Evolutionary conservation across 2,329 filamentous ascomycete species (phyloP), one percentile per base, ranked within the genome.

Genomic region (Exophiala alcalophila): DNA sequence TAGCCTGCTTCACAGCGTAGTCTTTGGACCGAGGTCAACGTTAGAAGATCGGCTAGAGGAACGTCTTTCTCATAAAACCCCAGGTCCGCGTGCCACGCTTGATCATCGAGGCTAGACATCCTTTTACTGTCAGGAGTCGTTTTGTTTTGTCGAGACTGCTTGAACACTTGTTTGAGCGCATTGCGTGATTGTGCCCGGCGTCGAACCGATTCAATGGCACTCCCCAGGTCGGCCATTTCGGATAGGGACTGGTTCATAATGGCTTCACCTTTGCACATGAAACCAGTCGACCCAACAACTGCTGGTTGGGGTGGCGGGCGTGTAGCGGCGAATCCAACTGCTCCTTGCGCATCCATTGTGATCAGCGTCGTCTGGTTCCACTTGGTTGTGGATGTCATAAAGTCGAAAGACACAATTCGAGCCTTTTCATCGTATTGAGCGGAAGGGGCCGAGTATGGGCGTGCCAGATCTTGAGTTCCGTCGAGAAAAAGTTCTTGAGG

Each of bases 321-420:
- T 5, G 53, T 46, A 9, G 69, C 72, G 21, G 73, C 53, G 5
- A 78, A 61, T 24, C 70, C 68, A 3, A 81, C 63, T 15, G 68
- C 63, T 4, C 74, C 71, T 52, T 74, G 70, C 3, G 72, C 70
- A 35, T 73, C 65, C 3, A 83, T 60, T 2, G 71, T 70, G 36
- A 83, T 61, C 18, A 75, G 67, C 47, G 68, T 71, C 28, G 77
- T 71, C 27, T 73, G 71, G n/a, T 64, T 61, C 8, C 60, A 53
- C 4, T 66, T 65, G 10, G 63, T 63, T 24, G 65, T 67, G 29
- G 70, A 59, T 32, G 71, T 70, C 44, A 80, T 67, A 59, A 80
- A 82, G 52, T 83, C 79, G 53, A 81, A 83, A 1, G 77, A 76
- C 11, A 81, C 72, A 12, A 79, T 62, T 12, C 73, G 67, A 19